Percentiles rank a stretch among this genome's conserved stretches.
Conservation (phyloP, 805 yeast genomes). For the Candida ascalaphidarum region DNA sequence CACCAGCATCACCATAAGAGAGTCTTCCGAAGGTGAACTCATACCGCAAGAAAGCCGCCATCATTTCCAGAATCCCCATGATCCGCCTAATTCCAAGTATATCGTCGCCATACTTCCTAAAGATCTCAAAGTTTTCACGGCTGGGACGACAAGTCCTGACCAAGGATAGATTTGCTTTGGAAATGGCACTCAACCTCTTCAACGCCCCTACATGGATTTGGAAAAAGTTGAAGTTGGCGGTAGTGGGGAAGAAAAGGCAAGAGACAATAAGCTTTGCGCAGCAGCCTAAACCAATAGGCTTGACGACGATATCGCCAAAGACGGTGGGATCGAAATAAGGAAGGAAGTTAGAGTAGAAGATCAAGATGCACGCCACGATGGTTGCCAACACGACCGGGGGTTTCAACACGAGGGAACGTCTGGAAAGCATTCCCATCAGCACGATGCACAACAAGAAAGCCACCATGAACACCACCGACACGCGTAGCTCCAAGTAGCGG, state of each 20-base stretch:
- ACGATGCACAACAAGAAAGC: constrained; percentile 14
- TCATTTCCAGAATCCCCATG: constrained; percentile 9
- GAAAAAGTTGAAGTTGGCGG: constrained; percentile 15
- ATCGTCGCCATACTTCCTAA: too few relatives aligned
- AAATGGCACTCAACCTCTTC: too few relatives aligned
- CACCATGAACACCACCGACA: constrained; percentile 14
- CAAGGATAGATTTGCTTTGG: too few relatives aligned
- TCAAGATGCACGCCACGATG: constrained; percentile 12
- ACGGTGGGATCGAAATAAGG: constrained; percentile 18
- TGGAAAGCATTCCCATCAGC: constrained; percentile 14
- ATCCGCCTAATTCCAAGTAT: constrained; percentile 1
- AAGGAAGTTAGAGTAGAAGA: constrained; percentile 15
- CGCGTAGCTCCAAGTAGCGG: constrained; percentile 13
- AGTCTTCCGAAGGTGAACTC: constrained; percentile 21
- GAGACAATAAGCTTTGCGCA: constrained; percentile 11
- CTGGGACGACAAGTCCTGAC: too few relatives aligned
- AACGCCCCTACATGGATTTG: too few relatives aligned
- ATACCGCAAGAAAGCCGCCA: constrained; percentile 12
- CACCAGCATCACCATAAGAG: constrained; percentile 17
- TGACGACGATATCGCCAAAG: constrained; percentile 11
- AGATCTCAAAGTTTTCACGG: too few relatives aligned
- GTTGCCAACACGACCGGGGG: constrained; percentile 16
- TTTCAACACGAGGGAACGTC: constrained; percentile 9
- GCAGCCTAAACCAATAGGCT: constrained; percentile 16
- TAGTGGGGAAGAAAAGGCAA: constrained; percentile 17